Percentiles rank a stretch among this genome's conserved stretches.
Evolutionary conservation across 139 green algal genomes (phyloP).

Genomic region (Limnomonas spitsbergensis): DNA sequence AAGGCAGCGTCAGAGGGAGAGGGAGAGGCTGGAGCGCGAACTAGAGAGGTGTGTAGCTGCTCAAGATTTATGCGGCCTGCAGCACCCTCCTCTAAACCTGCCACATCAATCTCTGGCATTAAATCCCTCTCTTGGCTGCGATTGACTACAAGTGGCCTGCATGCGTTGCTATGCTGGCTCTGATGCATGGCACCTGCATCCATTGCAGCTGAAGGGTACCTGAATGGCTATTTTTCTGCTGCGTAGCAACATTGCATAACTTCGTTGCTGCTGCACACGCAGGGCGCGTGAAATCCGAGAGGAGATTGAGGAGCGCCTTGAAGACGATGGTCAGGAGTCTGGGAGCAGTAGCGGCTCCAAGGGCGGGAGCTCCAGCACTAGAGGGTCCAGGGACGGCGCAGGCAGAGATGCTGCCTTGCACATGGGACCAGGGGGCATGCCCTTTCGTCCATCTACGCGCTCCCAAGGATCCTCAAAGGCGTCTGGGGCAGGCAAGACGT

Average conservation of each 20-base stretch:
- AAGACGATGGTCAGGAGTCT: neutral
- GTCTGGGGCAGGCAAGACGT: neutral
- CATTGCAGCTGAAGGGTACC: too few species aligned
- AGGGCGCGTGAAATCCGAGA: conserved; percentile 17
- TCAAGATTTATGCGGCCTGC: too few species aligned
- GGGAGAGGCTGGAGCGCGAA: conserved; percentile 79
- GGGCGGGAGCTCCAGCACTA: neutral
- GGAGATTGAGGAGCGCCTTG: conserved; percentile 20
- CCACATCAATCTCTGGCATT: too few species aligned
- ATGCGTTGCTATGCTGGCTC: too few species aligned
- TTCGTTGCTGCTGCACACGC: too few species aligned
- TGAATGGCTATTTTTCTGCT: too few species aligned
- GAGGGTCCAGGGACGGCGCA: neutral
- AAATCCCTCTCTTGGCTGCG: too few species aligned
- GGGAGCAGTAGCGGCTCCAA: neutral
- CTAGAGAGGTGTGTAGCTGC: conserved; percentile 55
- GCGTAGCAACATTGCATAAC: too few species aligned
- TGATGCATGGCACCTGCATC: too few species aligned
- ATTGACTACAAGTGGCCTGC: too few species aligned
- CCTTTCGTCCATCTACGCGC: neutral
- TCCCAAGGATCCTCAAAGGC: neutral
- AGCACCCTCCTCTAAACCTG: too few species aligned
- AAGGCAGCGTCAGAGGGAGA: conserved; percentile 67
- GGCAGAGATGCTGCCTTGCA: neutral
- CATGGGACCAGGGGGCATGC: conserved; percentile 5